A percentile compares a stretch with the other conserved stretches of the same genome.
These are phyloP conservation scores for Domatiomyces globalis DNA, from an alignment of 2,329 filamentous ascomycete species.

Conservation along the genomic window DNA sequence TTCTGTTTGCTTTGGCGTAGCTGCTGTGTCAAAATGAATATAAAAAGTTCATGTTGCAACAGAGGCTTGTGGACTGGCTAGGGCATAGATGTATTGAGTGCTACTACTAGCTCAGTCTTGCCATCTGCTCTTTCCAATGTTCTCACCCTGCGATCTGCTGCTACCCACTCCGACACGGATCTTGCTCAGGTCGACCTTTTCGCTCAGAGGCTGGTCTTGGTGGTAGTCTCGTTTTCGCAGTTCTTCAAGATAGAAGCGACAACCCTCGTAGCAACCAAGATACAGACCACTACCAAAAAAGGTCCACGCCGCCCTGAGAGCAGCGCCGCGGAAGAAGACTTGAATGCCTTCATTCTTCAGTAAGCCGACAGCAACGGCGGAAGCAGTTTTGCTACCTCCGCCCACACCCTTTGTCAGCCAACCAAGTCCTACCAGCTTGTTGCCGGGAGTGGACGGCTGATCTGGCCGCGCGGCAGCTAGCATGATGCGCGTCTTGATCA, in stretches of 20 bases:
- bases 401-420: constrained; percentile 11
- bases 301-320: constrained; percentile 64
- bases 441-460: constrained; percentile 7
- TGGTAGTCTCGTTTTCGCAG: constrained; percentile 17
- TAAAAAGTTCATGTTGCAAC: no score
- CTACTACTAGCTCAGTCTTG: constrained; percentile 8
- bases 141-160: constrained; percentile 17
- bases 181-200: constrained; percentile 14
- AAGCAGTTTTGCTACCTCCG: constrained; percentile 30
- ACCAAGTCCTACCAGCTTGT: background rate
- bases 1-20: no score
- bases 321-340: constrained; percentile 60
- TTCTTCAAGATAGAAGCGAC: constrained; percentile 45
- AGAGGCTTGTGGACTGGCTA: no score
- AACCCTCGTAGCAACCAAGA: constrained; percentile 71
- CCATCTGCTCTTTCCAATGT: constrained; percentile 19
- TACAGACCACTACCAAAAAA: constrained; percentile 72
- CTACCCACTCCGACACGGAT: constrained; percentile 17
- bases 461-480: constrained; percentile 37
- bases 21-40: no score
- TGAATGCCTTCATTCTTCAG: constrained; percentile 51
- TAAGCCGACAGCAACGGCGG: constrained; percentile 52
- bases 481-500: constrained; percentile 85
- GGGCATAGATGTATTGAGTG: no score
- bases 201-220: constrained; percentile 13